Conservation (phyloP, 2,329 filamentous ascomycete genomes). For the Cladophialophora psammophila region DNA sequence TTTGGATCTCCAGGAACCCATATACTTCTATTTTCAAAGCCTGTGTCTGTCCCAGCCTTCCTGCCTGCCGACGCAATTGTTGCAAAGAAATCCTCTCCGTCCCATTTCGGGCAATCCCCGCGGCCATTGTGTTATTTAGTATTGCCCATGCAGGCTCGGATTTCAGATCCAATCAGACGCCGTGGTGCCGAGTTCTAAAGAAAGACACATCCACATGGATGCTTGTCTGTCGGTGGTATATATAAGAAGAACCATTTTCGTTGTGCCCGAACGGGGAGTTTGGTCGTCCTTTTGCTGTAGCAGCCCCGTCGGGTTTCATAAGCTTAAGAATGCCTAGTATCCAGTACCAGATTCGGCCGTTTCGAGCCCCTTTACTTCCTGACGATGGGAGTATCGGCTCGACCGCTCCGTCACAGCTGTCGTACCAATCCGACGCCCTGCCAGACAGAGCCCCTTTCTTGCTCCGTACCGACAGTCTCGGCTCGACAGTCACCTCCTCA, state of each 20-base stretch:
- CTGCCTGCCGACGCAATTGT: neutral
- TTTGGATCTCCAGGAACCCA: neutral
- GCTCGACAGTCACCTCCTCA: neutral
- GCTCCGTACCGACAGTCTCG: conserved; percentile 4
- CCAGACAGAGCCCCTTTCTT: conserved; percentile 8
- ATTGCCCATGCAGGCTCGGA: neutral
- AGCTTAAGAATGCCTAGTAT: neutral
- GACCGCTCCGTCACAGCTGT: neutral
- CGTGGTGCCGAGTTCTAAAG: neutral
- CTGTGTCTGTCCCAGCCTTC: neutral
- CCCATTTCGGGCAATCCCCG: conserved; percentile 5
- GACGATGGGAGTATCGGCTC: conserved; percentile 9
- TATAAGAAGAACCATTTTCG: neutral
- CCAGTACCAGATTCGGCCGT: conserved; percentile 2
- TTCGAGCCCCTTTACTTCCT: neutral
- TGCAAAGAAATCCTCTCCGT: neutral
- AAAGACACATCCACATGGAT: neutral
- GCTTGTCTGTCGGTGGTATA: neutral
- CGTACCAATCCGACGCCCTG: neutral
- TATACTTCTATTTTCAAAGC: neutral
- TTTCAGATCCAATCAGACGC: conserved; percentile 1
- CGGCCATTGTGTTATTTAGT: neutral
- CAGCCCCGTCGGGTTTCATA: neutral
- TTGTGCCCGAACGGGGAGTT: neutral
- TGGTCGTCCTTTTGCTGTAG: neutral